Base-by-base conservation (phyloP, 2,329 filamentous ascomycete genomes). In the Metarhizium sp. region DNA sequence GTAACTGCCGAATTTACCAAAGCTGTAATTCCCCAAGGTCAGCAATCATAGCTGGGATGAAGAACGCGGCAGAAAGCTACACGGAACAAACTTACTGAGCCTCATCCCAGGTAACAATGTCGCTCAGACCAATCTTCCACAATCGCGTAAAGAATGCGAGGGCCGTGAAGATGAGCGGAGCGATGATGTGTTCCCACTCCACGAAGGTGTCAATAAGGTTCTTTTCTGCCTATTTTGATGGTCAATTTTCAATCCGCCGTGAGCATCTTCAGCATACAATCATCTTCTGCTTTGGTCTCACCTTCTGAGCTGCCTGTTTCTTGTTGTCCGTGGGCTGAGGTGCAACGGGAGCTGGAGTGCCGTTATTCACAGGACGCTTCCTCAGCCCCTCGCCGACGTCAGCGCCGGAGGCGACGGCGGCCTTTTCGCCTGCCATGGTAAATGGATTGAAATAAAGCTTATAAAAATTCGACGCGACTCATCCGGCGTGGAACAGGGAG, bases 1-100 rank as follows among this genome's bases (percentile, higher is more conserved):
- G 75, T 99, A 92, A 65, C 92, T 97, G 61, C 94, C 94, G 73
- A 99, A 99, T 77, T 99, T 99, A 69, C 90, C 90, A 72, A 95
- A 95, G 72, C 87, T 90, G 60, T 18, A 18, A 53, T 38, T 45
- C 10, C 42, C 18, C 13, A 16, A 70, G 62, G 60, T 58, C 53
- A 53, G 46, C 18, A 30, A 5, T 40, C 38, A 16, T 13, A 13
- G 3, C 14, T 40, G 11, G 38, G 38, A 30, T n/a, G 18, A 4
- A 34, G 48, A 29, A 6, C 16, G 7, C 16, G 20, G 6, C 14
- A n/a, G 42, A 10, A 16, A 49, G 47, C 25, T n/a, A 47, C 7
- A 47, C 2, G 10, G 48, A 50, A 38, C 8, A 50, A 20, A 58
- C 80, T 64, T 73, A 82, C 81, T 85, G 82, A 64, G 82, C 82